Evolutionary conservation across 2,329 filamentous ascomycete species (phyloP).

Genomic region (Neofusicoccum cordaticola): DNA sequence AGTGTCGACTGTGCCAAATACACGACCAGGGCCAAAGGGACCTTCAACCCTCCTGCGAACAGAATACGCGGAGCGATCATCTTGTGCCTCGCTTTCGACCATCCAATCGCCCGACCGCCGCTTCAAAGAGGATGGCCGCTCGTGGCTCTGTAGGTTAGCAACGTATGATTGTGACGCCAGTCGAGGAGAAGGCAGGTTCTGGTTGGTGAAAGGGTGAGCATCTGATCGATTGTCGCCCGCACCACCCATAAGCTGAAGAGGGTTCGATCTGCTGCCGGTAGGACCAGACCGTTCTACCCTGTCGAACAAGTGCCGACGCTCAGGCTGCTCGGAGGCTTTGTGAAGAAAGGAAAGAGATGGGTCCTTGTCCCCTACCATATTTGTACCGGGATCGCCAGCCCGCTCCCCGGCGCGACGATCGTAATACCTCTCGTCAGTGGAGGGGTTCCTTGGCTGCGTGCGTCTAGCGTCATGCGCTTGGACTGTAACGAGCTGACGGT

Average conservation of each 20-base stretch:
- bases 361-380: not conserved
- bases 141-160: not conserved
- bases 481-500: not conserved
- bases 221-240: not conserved
- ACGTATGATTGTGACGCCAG: not conserved
- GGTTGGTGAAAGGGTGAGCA: not conserved
- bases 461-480: not conserved
- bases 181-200: too few species aligned
- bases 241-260: not conserved
- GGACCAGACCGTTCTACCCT: not conserved
- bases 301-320: not conserved
- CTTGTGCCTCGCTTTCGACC: not conserved
- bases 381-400: not conserved
- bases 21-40: not conserved
- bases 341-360: not conserved
- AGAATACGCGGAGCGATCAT: not conserved
- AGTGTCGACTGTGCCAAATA: not conserved
- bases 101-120: conserved; percentile 3
- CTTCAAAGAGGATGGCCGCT: not conserved
- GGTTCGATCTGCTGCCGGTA: not conserved
- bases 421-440: not conserved
- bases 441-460: not conserved
- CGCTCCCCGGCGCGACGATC: not conserved
- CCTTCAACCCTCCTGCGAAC: not conserved
- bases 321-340: not conserved